Evolutionary conservation across 1,284 basidiomycete genomes (phyloP).

Genomic region (Thelephora terrestris): DNA sequence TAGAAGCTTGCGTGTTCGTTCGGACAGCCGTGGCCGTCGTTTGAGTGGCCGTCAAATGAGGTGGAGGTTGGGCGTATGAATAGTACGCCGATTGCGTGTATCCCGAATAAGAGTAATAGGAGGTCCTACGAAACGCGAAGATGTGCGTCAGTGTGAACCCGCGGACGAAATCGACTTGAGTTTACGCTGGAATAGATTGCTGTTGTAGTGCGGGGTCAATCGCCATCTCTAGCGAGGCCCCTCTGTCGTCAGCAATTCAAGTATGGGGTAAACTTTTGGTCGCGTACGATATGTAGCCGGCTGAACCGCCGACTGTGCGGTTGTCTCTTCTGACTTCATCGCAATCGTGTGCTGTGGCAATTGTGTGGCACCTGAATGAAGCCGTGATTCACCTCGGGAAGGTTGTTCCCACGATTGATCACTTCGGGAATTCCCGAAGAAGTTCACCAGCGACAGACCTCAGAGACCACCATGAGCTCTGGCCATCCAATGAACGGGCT

Average conservation of each 20-base stretch:
- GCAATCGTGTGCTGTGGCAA: not conserved
- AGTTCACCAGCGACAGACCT: too few species aligned
- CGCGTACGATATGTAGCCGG: slow-evolving; percentile 34
- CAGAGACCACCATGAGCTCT: too few species aligned
- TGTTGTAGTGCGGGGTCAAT: slow-evolving; percentile 63
- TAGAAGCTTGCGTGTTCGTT: slow-evolving; percentile 16
- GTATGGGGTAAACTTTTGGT: slow-evolving; percentile 9
- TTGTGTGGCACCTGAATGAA: too few species aligned
- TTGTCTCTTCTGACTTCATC: slow-evolving; percentile 28
- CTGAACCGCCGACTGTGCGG: slow-evolving; percentile 25
- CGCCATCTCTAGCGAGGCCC: slow-evolving; percentile 37
- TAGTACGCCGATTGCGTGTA: slow-evolving; percentile 43
- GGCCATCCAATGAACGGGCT: too few species aligned
- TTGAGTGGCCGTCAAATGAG: slow-evolving; percentile 18
- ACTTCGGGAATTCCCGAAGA: too few species aligned
- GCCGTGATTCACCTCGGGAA: too few species aligned
- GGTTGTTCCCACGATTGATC: not conserved
- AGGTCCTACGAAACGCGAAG: slow-evolving; percentile 20
- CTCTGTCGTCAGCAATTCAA: slow-evolving; percentile 9
- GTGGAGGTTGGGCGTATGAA: slow-evolving; percentile 41
- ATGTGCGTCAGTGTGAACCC: slow-evolving; percentile 2
- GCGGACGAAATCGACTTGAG: slow-evolving; percentile 4
- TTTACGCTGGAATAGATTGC: slow-evolving; percentile 40
- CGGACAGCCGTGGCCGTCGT: slow-evolving; percentile 17
- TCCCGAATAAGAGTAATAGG: slow-evolving; percentile 40